phyloP scores from a whole-genome alignment of 441 rosid genomes.

The Isatis lusitanica region DNA sequence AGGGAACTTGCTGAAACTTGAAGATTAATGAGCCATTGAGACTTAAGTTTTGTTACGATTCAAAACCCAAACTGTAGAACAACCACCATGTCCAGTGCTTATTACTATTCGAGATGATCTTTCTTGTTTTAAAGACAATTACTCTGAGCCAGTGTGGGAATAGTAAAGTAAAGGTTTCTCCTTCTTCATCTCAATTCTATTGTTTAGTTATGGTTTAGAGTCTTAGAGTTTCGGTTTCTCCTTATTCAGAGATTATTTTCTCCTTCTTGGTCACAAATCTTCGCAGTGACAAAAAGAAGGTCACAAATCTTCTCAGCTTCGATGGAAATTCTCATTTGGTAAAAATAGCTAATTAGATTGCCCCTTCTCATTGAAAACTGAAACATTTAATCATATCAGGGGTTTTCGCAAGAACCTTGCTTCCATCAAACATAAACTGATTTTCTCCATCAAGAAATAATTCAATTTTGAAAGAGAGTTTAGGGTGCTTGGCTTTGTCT shows the following conservation, averaged over 20 bases:
- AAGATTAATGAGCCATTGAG: constrained; percentile 29
- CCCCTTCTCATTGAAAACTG: too few relatives aligned
- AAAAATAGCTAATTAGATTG: too few relatives aligned
- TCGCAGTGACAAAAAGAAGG: neutral
- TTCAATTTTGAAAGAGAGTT: too few relatives aligned
- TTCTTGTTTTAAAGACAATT: neutral
- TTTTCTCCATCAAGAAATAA: too few relatives aligned
- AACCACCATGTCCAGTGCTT: neutral
- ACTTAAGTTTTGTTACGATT: neutral
- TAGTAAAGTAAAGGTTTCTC: neutral
- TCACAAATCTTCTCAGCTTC: neutral
- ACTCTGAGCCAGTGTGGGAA: neutral
- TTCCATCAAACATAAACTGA: too few relatives aligned
- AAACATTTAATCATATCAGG: too few relatives aligned
- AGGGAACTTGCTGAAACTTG: constrained; percentile 10
- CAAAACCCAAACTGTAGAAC: neutral
- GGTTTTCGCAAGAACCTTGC: too few relatives aligned
- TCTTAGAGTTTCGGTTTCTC: neutral
- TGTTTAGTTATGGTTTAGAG: too few relatives aligned
- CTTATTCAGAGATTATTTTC: neutral
- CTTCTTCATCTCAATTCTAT: too few relatives aligned
- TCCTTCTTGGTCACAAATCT: neutral
- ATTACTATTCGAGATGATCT: constrained; percentile 8
- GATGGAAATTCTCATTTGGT: too few relatives aligned
- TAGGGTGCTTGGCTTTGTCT: too few relatives aligned